Base-by-base conservation (phyloP, 2,329 filamentous ascomycete genomes). In the Byssochlamys sp. region DNA sequence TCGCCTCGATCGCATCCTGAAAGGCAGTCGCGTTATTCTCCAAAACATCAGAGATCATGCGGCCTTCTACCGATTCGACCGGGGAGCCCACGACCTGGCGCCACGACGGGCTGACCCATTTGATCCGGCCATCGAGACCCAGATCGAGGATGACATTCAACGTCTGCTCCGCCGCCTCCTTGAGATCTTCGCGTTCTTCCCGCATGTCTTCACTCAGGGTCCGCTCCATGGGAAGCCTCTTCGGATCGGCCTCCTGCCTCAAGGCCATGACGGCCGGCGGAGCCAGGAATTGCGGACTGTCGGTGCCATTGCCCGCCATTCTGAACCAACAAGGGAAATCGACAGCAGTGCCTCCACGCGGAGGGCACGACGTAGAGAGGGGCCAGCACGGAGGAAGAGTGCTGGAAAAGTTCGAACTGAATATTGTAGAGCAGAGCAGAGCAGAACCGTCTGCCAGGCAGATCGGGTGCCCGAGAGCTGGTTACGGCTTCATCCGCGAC, bases 61-160 rank as follows among this genome's bases (percentile, higher is more conserved):
- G 86, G 58, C 90, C 90, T 64, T 88, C 81, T 54, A 96, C 84
- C 6, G 83, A 81, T 50, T 88, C 85, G 45, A 86, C 81, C 51
- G 83, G 77, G 3, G 89, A 92, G 58, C 94, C 94, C 60, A 97
- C 87, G 54, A 99, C 88, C 67, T 97, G 91, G 60, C 84, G 84
- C 94, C 94, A 99, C 14, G 92, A 96, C 11, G 91, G 90, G 71
- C 92, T 97, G 66, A 95, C 91, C 90, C 94, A 99, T 75, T 91
- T 88, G 67, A 99, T 88, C 60, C 85, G 88, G 63, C 90, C 90
- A 69, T 96, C 89, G 57, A 97, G 82, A 68, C 91, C 90, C 63
- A 99, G 81, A 76, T 99, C 92, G 70, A 99, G 82, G 71, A 99
- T 96, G 62, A 95, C 89, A 74, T 97, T 99, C 71, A 96, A 81